Evolutionary conservation across 495 filamentous ascomycete species (phyloP), one percentile per base, ranked within the genome.

Genomic region (Paragyromitra xinjiangensis): DNA sequence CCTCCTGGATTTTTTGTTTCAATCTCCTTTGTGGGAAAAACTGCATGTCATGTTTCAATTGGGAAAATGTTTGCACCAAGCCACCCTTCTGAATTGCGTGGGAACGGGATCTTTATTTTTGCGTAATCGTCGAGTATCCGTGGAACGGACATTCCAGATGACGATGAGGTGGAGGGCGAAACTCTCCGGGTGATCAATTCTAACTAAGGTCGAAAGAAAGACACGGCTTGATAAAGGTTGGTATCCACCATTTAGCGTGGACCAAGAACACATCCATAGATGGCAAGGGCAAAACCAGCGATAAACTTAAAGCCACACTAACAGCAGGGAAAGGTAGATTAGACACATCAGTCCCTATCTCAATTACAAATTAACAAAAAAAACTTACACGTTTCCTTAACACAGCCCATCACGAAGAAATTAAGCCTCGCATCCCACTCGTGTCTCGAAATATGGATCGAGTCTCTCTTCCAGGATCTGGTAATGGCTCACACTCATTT

Each of bases 1-100:
- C 37, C 61, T 64, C 61, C 61, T 64, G 39, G 39, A 22, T 34
- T 34, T 14, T 64, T 64, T 19, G 39, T 64, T 64, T 64, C 61
- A 64, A 64, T 64, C 26, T 64, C 61, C 61, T 16, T 64, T 64
- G 5, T 64, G 16, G 48, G 19, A 51, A 26, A 55, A 22, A 19
- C 51, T 9, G 9, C 44, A 48, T 12, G 58, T 42, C 55, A 58
- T 24, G 11, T n/a, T 40, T 62, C 40, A 7, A 19, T 62, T n/a
- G 26, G n/a, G 37, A 40, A 39, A 19, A 62, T 62, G 24, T 34
- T 37, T 59, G 16, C 3, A 58, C 22, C 6, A 29, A 29, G 19
- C 8, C 24, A 29, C 16, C 26, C 5, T 55, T 24, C 53, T 7
- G 8, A 61, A 39, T 56, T 26, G 22, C 53, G 9, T 29, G 24